Evolutionary conservation across 306 rosid genomes (phyloP).

Genomic region (Rosa rugosa): DNA sequence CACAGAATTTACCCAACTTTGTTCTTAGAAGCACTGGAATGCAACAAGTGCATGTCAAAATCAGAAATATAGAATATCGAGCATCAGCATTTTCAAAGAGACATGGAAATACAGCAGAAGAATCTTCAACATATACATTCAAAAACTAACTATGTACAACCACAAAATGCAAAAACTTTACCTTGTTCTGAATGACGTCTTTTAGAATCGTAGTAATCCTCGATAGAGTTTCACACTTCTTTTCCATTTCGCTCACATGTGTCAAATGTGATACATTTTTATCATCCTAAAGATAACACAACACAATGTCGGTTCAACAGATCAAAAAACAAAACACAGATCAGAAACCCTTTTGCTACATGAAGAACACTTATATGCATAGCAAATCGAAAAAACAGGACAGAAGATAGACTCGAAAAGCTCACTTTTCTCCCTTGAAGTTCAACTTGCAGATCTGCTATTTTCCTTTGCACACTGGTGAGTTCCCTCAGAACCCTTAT

Average conservation of each 20-base stretch:
- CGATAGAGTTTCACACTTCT: constrained; percentile 76
- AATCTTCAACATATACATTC: no score
- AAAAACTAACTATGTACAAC: neutral
- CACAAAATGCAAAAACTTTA: constrained; percentile 20
- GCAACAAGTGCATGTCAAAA: no score
- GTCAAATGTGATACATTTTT: constrained; percentile 94
- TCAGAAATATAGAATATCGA: no score
- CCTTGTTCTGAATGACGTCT: constrained; percentile 98
- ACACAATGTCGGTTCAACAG: constrained; percentile 14
- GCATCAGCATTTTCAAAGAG: no score
- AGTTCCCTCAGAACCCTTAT: constrained; percentile 84
- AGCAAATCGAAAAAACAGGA: neutral
- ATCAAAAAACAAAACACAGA: neutral
- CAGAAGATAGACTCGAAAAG: constrained; percentile 7
- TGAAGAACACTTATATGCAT: neutral
- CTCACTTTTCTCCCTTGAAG: constrained; percentile 95
- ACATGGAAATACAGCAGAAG: no score
- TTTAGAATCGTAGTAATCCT: constrained; percentile 87
- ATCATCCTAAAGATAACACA: constrained; percentile 63
- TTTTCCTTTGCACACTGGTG: constrained; percentile 81
- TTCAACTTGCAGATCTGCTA: constrained; percentile 92
- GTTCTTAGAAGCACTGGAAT: no score
- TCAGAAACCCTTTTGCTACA: neutral
- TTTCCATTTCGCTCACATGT: constrained; percentile 92
- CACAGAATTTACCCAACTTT: no score